Evolutionary conservation across 768 basidiomycete species (phyloP), one percentile per base, ranked within the genome.

Genomic region (Mycena polygramma): DNA sequence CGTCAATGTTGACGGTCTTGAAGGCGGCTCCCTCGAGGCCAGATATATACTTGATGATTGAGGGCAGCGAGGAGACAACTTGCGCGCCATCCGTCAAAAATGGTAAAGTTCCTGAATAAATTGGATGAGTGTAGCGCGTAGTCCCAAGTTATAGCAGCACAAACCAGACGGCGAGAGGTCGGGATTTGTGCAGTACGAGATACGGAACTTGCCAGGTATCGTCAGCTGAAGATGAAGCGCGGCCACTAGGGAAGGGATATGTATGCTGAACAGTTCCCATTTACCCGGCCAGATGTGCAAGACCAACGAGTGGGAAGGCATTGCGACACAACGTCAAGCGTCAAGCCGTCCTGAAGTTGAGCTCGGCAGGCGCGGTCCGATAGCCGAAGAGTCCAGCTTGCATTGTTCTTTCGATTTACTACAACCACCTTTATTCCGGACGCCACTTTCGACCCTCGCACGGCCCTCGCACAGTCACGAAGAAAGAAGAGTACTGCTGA

Each of bases 101-200:
- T 2, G 94, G 94, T 2, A 95, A 83, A 75, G 90, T 90, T 19
- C 94, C 93, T 94, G 48, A n/a, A 55, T 41, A 24, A 26, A 19
- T n/a, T 22, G 20, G 19, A 41, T 66, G 17, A 68, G 60, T 48
- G 22, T 22, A 45, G 19, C 14, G 1, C 43, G 57, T 24, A n/a
- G n/a, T 9, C 22, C 30, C 35, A 36, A 35, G 39, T 39, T 43
- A 41, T 39, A 55, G 15, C 66, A 80, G 78, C 73, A 70, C 73
- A 70, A 77, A 91, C 94, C 94, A 74, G 84, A 89, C 17, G 94
- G 92, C 57, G 94, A 93, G 24, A 85, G 69, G 81, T 94, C 92
- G 11, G 92, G 90, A 77, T 92, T 89, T 5, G 86, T 84, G 75
- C 88, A 91, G 79, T 90, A 87, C 43, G 83, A 81, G 35, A 95